These are phyloP conservation scores for Spergularia marina DNA, from an alignment of 148 eudicot species.

Conservation along the genomic window DNA sequence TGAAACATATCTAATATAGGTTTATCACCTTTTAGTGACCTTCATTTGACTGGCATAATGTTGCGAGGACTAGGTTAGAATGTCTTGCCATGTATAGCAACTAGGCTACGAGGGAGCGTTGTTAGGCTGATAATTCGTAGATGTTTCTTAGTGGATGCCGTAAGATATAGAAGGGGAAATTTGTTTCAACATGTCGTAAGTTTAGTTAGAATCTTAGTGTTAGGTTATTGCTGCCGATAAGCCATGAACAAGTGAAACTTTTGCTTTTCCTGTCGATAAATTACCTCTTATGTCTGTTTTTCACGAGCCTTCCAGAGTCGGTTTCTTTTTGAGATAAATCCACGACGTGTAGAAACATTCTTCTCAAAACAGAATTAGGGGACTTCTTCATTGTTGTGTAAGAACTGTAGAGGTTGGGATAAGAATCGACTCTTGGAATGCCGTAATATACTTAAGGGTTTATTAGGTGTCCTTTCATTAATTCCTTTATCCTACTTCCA, in stretches of 20 bases:
- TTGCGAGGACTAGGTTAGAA: background rate
- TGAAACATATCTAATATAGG: background rate
- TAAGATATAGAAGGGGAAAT: background rate
- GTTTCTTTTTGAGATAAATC: background rate
- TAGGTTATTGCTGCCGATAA: background rate
- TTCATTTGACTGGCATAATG: background rate
- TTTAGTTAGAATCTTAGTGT: background rate
- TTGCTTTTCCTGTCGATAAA: background rate
- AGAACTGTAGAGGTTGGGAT: background rate
- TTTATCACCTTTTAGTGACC: background rate
- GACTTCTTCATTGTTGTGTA: background rate
- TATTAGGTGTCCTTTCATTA: background rate
- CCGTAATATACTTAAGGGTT: background rate
- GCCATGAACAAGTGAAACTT: background rate
- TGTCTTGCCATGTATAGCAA: background rate
- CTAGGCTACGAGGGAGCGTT: background rate
- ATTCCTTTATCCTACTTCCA: background rate
- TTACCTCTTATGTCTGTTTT: background rate
- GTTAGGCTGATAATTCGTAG: background rate
- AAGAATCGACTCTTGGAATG: background rate
- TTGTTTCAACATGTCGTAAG: background rate
- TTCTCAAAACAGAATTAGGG: background rate
- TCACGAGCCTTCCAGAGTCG: background rate
- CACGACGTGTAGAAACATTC: background rate
- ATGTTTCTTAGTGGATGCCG: background rate